Evolutionary conservation across 371 early-diverging fungal species (phyloP).

Genomic region (Circinella umbellata): DNA sequence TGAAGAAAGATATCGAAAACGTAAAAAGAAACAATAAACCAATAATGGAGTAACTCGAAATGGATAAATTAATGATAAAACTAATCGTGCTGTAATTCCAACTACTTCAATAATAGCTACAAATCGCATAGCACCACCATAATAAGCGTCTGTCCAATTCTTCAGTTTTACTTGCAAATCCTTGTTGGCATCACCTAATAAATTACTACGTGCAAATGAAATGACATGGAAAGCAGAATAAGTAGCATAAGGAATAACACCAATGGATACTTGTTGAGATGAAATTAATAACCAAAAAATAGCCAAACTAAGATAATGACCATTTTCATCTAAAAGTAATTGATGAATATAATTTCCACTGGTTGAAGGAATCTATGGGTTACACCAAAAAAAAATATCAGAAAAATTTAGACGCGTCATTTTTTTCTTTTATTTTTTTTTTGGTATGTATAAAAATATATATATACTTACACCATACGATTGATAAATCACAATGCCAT

Average conservation of each 20-base stretch:
- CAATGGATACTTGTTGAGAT: background rate
- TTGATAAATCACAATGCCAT: conserved; percentile 9
- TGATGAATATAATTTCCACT: conserved; percentile 7
- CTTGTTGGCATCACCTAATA: background rate
- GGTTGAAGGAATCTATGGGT: background rate
- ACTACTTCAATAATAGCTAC: conserved; percentile 12
- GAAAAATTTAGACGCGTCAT: background rate
- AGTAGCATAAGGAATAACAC: conserved; percentile 10
- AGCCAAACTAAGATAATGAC: conserved; percentile 2
- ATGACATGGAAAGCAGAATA: conserved; percentile 10
- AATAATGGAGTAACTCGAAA: background rate
- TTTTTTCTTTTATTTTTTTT: too few relatives aligned
- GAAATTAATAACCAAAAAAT: conserved; percentile 6
- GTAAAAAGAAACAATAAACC: conserved; percentile 3
- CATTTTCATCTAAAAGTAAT: conserved; percentile 7
- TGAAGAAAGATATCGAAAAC: conserved; percentile 8
- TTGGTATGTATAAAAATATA: too few relatives aligned
- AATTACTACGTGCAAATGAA: conserved; percentile 6
- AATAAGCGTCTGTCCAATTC: conserved; percentile 5
- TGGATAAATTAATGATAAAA: background rate
- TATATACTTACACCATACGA: conserved; percentile 8
- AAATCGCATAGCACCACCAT: conserved; percentile 12
- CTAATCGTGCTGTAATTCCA: background rate
- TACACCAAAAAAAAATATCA: background rate
- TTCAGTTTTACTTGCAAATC: conserved; percentile 2